These are phyloP conservation scores for Boletus huronensis DNA, from an alignment of 768 basidiomycete species.

Conservation along the genomic window DNA sequence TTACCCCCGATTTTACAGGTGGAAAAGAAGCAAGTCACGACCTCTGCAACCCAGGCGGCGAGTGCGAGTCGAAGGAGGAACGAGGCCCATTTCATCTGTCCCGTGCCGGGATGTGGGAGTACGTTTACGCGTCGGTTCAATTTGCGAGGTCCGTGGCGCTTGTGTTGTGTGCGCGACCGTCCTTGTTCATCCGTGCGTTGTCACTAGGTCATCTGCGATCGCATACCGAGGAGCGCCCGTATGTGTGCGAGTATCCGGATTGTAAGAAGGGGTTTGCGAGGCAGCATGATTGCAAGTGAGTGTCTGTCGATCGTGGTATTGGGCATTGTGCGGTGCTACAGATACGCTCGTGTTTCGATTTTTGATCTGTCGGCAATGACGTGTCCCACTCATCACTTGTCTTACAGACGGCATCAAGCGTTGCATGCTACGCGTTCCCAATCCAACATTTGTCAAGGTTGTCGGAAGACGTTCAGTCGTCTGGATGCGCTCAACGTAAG, in stretches of 20 bases:
- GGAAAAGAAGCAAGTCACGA: constrained; percentile 93
- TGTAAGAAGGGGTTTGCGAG: constrained; percentile 94
- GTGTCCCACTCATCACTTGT: constrained; percentile 7
- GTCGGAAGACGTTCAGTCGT: constrained; percentile 92
- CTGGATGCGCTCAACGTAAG: constrained; percentile 92
- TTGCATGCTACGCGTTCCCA: constrained; percentile 82
- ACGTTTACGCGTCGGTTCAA: constrained; percentile 96
- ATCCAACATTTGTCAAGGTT: constrained; percentile 84
- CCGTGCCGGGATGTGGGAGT: constrained; percentile 92
- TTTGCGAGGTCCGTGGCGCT: constrained; percentile 56
- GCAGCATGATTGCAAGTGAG: constrained; percentile 96
- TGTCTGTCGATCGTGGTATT: constrained; percentile 22
- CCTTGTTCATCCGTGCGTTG: constrained; percentile 1
- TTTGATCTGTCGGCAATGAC: background rate
- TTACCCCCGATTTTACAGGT: constrained; percentile 86
- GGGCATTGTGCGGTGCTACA: background rate
- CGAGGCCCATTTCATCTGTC: constrained; percentile 90
- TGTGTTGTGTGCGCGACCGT: background rate
- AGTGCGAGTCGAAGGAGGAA: constrained; percentile 87
- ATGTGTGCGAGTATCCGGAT: constrained; percentile 89
- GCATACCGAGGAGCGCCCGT: constrained; percentile 93
- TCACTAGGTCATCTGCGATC: constrained; percentile 82
- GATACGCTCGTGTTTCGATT: background rate
- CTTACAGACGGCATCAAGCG: constrained; percentile 77
- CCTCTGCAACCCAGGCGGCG: constrained; percentile 88